A percentile compares a stretch with the other conserved stretches of the same genome.
phyloP scores from a whole-genome alignment of 1,284 basidiomycete species.

The Exobasidium rhododendri region DNA sequence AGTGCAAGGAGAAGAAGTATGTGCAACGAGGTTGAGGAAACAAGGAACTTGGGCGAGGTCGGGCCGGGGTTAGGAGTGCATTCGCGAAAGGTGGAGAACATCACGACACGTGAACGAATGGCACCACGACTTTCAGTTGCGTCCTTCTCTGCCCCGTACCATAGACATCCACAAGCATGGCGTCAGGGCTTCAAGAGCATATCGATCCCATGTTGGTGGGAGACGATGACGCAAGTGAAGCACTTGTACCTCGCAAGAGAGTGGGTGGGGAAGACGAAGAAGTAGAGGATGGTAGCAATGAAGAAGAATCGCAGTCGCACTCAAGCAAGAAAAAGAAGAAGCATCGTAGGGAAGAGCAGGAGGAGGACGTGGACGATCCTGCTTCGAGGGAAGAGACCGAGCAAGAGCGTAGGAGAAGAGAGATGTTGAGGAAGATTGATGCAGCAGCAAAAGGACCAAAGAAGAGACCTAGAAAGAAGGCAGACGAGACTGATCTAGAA shows the following conservation, averaged over 20 bases:
- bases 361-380: not conserved
- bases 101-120: not conserved
- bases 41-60: too few relatives aligned
- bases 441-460: slow-evolving; percentile 79
- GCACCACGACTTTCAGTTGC: not conserved
- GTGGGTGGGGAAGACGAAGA: not conserved
- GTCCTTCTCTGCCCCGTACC: not conserved
- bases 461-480: slow-evolving; percentile 69
- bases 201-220: not conserved
- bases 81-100: not conserved
- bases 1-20: not conserved
- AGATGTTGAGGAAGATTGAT: slow-evolving; percentile 61
- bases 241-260: not conserved
- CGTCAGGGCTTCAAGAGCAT: not conserved
- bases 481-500: slow-evolving; percentile 69
- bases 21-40: too few relatives aligned
- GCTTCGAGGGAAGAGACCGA: slow-evolving; percentile 2
- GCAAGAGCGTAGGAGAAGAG: slow-evolving; percentile 1
- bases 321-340: slow-evolving; percentile 9
- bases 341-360: not conserved
- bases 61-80: too few relatives aligned
- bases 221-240: not conserved
- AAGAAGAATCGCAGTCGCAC: not conserved
- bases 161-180: not conserved
- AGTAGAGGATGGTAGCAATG: not conserved